Evolutionary conservation across 352 stramenopile genomes (phyloP).

Genomic region (Phytopythium oedochilum): DNA sequence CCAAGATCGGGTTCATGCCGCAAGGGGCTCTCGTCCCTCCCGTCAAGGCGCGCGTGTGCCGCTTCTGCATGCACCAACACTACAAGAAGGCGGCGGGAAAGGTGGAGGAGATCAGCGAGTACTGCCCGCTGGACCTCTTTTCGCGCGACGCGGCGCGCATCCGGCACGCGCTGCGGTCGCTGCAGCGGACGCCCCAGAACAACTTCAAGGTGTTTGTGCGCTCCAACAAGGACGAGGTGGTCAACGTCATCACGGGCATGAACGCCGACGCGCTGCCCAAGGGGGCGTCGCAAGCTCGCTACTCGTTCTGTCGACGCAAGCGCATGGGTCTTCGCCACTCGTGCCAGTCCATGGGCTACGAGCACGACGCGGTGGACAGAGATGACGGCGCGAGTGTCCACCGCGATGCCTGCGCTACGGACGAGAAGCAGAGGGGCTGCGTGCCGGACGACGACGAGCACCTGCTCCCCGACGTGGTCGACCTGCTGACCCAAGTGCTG

Average conservation of each 20-base stretch:
- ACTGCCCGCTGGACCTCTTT: slow-evolving; percentile 82
- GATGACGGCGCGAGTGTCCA: background rate
- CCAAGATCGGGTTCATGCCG: slow-evolving; percentile 81
- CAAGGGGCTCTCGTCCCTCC: slow-evolving; percentile 46
- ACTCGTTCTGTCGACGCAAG: slow-evolving; percentile 71
- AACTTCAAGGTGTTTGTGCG: slow-evolving; percentile 89
- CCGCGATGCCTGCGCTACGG: background rate
- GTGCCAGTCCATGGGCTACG: slow-evolving; percentile 61
- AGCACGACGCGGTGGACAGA: slow-evolving; percentile 28
- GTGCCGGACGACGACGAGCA: slow-evolving; percentile 17
- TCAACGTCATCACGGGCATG: slow-evolving; percentile 74
- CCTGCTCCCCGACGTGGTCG: slow-evolving; percentile 62
- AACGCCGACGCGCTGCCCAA: slow-evolving; percentile 67
- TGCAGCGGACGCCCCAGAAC: slow-evolving; percentile 86
- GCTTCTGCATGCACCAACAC: slow-evolving; percentile 89
- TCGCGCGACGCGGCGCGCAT: slow-evolving; percentile 58
- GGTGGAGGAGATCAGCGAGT: slow-evolving; percentile 78
- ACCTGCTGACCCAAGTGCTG: slow-evolving; percentile 73
- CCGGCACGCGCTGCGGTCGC: slow-evolving; percentile 42
- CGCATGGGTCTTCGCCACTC: slow-evolving; percentile 72
- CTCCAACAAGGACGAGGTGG: slow-evolving; percentile 67
- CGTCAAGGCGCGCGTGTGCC: slow-evolving; percentile 59
- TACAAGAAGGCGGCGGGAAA: slow-evolving; percentile 74
- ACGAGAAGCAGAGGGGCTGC: background rate
- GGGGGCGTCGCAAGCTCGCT: slow-evolving; percentile 49